phyloP scores from a whole-genome alignment of 306 rosid genomes.

The Prunus mume region DNA sequence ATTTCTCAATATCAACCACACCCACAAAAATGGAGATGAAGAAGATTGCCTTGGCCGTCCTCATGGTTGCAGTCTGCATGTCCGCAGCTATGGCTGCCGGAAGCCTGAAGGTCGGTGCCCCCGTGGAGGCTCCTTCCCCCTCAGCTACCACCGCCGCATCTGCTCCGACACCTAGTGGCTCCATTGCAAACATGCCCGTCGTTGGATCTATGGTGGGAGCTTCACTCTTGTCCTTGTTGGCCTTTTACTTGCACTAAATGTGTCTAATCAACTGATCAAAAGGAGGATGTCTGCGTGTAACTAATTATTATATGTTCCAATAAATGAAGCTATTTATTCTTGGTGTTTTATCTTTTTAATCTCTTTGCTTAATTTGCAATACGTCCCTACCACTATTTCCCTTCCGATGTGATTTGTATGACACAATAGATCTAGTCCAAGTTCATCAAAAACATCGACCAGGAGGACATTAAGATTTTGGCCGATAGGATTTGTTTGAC shows the following conservation, averaged over 20 bases:
- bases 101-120: neutral
- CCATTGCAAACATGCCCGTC: neutral
- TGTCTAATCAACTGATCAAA: neutral
- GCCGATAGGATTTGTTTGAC: too few species aligned
- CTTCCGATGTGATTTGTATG: too few species aligned
- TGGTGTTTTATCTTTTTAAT: too few species aligned
- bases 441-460: too few species aligned
- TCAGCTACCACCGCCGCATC: neutral
- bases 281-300: neutral
- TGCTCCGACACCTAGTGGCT: neutral
- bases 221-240: conserved; percentile 15
- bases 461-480: too few species aligned
- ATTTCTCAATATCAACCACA: neutral
- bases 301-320: neutral
- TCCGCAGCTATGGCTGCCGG: conserved; percentile 8
- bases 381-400: too few species aligned
- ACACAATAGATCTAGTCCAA: too few species aligned
- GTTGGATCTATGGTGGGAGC: conserved; percentile 16
- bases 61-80: conserved; percentile 14
- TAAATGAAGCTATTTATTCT: neutral
- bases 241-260: conserved; percentile 17
- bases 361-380: too few species aligned
- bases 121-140: conserved; percentile 4
- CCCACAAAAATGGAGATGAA: conserved; percentile 16
- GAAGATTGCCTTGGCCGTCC: conserved; percentile 13